Base-by-base conservation (phyloP, 768 basidiomycete species). In the Amanita subjunquillea region DNA sequence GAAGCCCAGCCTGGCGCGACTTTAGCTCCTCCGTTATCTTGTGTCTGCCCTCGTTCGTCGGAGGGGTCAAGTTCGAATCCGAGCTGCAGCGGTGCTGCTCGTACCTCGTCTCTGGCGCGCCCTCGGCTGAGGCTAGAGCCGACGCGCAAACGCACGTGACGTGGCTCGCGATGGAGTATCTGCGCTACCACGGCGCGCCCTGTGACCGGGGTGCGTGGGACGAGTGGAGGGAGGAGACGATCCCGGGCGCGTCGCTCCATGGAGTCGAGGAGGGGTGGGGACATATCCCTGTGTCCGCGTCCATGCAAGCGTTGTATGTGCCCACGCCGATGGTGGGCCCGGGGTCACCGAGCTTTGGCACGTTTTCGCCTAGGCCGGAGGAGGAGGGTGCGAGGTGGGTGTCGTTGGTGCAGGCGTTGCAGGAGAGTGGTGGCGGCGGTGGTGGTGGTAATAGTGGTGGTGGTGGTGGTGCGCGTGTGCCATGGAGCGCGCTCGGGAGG, bases 101-200 rank as follows among this genome's bases (percentile, higher is more conserved):
- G 1, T 83, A 80, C 65, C 72, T 88, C 47, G 70, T 88, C 32
- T 73, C 69, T 29, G 83, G 84, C 3, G 8, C 41, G 0, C 77
- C 79, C 0, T 10, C 6, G 3, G 65, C 67, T 2, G 75, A 73
- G 2, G 64, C 63, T 3, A 65, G 67, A 1, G 73, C 72, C 20
- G 67, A 67, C 34, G 67, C 65, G 38, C 68, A 69, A 27, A 54
- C 63, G 30, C 71, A 82, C 42, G 79, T 87, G 2, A 64, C 61
- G 10, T 87, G 86, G 85, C 69, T 91, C 46, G 80, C 78, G 0
- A 72, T 70, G 13, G 77, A 83, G 62, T 91, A 91, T 56, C 59
- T 87, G 47, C 65, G 74, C 36, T 79, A 75, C 54, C 77, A 85
- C 56, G 79, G 77, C 2, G 51, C 57, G 0, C 78, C 84, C 3